These are phyloP conservation scores for Teratosphaeria viscida DNA, from an alignment of 2,329 filamentous ascomycete genomes.

Conservation along the genomic window DNA sequence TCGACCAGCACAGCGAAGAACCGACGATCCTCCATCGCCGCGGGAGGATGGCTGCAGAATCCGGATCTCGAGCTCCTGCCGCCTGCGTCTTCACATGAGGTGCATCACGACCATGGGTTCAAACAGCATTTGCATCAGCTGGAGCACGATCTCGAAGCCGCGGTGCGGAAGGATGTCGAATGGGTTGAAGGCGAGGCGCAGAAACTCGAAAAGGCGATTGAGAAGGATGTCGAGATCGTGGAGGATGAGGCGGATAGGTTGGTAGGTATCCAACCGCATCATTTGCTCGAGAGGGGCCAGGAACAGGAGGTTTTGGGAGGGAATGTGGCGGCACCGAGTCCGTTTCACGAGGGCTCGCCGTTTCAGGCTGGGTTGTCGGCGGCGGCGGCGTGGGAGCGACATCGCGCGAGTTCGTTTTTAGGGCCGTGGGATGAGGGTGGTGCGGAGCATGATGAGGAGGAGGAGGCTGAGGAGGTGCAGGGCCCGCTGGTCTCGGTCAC, in stretches of 20 bases:
- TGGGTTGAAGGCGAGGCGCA: constrained; percentile 9
- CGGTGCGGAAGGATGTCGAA: constrained; percentile 4
- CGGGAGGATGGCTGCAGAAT: constrained; percentile 33
- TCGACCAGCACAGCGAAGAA: constrained; percentile 31
- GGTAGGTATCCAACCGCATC: not conserved
- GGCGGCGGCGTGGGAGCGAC: not conserved
- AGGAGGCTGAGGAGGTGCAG: not conserved
- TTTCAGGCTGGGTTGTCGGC: not conserved
- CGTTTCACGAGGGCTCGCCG: not conserved
- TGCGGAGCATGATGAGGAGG: not conserved
- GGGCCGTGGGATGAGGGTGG: constrained; percentile 1
- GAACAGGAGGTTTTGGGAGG: not conserved
- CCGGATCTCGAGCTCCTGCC: constrained; percentile 40
- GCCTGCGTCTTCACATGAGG: constrained; percentile 7
- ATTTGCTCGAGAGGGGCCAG: not conserved
- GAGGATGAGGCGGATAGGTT: constrained; percentile 6
- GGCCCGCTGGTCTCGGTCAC: not conserved
- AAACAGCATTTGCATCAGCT: constrained; percentile 10
- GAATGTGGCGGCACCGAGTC: not conserved
- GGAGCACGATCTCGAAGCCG: constrained; percentile 7
- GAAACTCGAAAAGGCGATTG: not conserved
- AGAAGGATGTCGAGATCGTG: constrained; percentile 1
- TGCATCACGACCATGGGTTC: constrained; percentile 8
- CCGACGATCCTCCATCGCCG: constrained; percentile 33
- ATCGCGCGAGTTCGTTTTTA: constrained; percentile 3